phyloP scores from a whole-genome alignment of 306 rosid genomes.

The Parietaria judaica region DNA sequence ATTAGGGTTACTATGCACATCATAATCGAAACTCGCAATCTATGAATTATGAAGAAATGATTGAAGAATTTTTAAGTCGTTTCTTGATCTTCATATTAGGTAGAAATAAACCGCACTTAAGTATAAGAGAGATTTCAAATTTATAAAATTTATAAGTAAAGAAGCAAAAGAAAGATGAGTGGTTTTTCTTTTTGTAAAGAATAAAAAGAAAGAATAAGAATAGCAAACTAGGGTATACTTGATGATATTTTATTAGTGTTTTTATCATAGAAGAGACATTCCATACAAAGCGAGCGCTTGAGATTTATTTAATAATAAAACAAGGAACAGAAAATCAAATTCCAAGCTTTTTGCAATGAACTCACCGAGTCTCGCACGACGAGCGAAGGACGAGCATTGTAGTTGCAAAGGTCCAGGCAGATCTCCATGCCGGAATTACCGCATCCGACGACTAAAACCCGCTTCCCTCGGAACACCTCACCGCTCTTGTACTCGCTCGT shows the following conservation, averaged over 20 bases:
- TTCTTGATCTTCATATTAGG: no score
- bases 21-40: no score
- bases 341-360: background rate
- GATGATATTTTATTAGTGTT: no score
- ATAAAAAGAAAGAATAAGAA: background rate
- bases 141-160: background rate
- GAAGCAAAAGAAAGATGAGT: conserved; percentile 1
- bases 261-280: no score
- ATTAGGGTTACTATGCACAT: background rate
- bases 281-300: no score
- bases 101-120: no score
- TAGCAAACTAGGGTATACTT: background rate
- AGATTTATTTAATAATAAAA: no score
- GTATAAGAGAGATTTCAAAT: no score
- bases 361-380: conserved; percentile 81
- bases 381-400: conserved; percentile 65
- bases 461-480: conserved; percentile 48
- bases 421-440: conserved; percentile 99
- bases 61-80: no score
- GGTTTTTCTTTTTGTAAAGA: background rate
- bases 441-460: conserved; percentile 85
- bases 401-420: conserved; percentile 77
- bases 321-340: background rate
- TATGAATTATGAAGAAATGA: no score
- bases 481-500: conserved; percentile 74